Base-by-base conservation (phyloP, 129 eudicot genomes). In the Chrysanthemum makinoi region DNA sequence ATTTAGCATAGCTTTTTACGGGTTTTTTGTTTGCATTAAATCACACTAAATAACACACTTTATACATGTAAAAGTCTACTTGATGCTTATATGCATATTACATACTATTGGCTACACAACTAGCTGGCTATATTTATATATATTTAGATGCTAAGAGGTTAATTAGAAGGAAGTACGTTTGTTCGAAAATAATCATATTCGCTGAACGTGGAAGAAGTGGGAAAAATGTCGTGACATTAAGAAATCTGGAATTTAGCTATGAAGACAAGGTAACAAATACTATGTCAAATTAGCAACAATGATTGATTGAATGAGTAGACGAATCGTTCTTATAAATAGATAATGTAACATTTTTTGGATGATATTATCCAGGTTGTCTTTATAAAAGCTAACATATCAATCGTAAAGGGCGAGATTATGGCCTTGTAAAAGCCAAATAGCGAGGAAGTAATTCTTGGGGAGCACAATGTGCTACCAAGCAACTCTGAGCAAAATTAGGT, bases 401-500 rank as follows among this genome's bases (percentile, higher is more conserved):
- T 89, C 52, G 88, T 82, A 73, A 84, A 84, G 79, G 98, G 98
- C 73, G 98, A 94, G 85, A 86, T 89, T 66, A 86, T 87, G 95
- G 96, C 90, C 80, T 73, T 87, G 75, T 83, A 74, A 71, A 76
- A 82, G 74, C 93, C 96, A 5, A 69, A 64, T 16, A 58, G 60
- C 10, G 98, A 96, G 48, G 96, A 89, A 85, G 83, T 89, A 44
- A 46, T 85, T 64, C 90, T 94, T 71, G 98, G 98, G 52, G 92
- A 94, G 52, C 93, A 94, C 79, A 94, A 94, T 56, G 95, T 94
- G 26, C 77, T 94, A 17, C 98, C 98, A 54, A 94, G 89, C 75
- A 89, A 94, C 69, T 94, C 89, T 47, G 96, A 89, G 87, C 98
- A 94, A 84, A 94, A 94, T 86, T 95, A 94, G 98, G 97, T 87